phyloP scores from a whole-genome alignment of 2,329 filamentous ascomycete genomes.

The Calonectria pteridis region DNA sequence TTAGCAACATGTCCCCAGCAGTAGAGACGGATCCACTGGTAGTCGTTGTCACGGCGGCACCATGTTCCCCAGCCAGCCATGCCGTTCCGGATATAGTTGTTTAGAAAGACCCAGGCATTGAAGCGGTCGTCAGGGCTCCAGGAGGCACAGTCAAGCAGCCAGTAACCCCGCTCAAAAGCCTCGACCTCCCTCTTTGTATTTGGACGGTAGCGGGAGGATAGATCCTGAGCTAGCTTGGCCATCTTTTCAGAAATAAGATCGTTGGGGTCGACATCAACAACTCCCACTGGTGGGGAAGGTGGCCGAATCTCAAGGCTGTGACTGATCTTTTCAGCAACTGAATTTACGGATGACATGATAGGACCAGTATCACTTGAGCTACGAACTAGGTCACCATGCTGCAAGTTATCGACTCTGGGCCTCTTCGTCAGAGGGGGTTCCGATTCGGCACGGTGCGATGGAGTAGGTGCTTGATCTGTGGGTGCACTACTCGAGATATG shows the following conservation, averaged over 20 bases:
- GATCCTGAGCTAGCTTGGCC: slow-evolving; percentile 61
- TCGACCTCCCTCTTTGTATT: slow-evolving; percentile 48
- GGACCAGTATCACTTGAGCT: slow-evolving; percentile 49
- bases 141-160: slow-evolving; percentile 71
- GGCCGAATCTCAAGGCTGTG: slow-evolving; percentile 64
- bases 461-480: slow-evolving; percentile 30
- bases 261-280: slow-evolving; percentile 56
- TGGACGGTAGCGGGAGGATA: slow-evolving; percentile 67
- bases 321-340: slow-evolving; percentile 37
- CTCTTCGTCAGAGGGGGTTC: slow-evolving; percentile 48
- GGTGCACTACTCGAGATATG: slow-evolving; percentile 50
- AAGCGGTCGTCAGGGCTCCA: slow-evolving; percentile 66
- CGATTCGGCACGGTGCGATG: slow-evolving; percentile 45
- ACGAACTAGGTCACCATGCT: slow-evolving; percentile 38
- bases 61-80: slow-evolving; percentile 77
- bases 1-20: slow-evolving; percentile 82
- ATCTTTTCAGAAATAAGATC: slow-evolving; percentile 71
- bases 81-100: slow-evolving; percentile 69
- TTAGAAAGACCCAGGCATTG: slow-evolving; percentile 72
- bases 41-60: slow-evolving; percentile 59
- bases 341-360: slow-evolving; percentile 24
- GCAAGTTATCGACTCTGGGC: slow-evolving; percentile 31
- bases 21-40: slow-evolving; percentile 72
- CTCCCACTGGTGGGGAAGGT: slow-evolving; percentile 64
- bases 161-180: slow-evolving; percentile 81